Evolutionary conservation across 495 filamentous ascomycete genomes (phyloP).

Genomic region (Aspergillus haitiensis): DNA sequence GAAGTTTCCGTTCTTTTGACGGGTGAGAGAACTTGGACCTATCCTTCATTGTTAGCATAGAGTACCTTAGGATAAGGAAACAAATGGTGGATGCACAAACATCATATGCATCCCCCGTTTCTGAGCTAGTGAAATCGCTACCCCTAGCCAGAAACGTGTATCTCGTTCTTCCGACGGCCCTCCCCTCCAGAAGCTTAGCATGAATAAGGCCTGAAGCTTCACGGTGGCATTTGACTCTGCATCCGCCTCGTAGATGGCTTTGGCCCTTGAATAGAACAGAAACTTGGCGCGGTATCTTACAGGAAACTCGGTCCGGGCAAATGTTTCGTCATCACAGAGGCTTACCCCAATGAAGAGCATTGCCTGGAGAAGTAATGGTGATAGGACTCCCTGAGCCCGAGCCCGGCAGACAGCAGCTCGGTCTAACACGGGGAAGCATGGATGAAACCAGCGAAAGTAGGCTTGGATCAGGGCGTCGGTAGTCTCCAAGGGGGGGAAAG

Average conservation of each 20-base stretch:
- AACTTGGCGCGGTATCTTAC: constrained; percentile 43
- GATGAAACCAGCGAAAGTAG: constrained; percentile 50
- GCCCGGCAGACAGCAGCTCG: constrained; percentile 27
- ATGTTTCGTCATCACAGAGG: constrained; percentile 37
- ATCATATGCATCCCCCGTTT: constrained; percentile 50
- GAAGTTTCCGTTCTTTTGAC: constrained; percentile 34
- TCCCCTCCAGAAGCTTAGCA: constrained; percentile 48
- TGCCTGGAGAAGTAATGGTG: constrained; percentile 41
- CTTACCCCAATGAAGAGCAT: constrained; percentile 49
- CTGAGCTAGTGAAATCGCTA: constrained; percentile 42
- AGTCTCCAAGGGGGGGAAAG: constrained; percentile 35
- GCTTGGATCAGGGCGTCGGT: constrained; percentile 37
- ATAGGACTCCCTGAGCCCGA: constrained; percentile 33
- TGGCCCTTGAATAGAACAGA: constrained; percentile 42
- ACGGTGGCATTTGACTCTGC: constrained; percentile 42
- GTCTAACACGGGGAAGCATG: constrained; percentile 46
- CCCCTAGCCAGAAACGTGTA: constrained; percentile 45
- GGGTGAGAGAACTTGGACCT: constrained; percentile 41
- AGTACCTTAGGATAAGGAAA: background rate
- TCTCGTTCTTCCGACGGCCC: constrained; percentile 43
- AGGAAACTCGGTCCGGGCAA: constrained; percentile 32
- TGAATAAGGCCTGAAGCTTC: constrained; percentile 42
- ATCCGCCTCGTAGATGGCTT: constrained; percentile 46
- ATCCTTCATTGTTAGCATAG: constrained; percentile 16
- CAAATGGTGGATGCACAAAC: constrained; percentile 23